These are phyloP conservation scores for Aspergillus sp. DNA, from an alignment of 2,329 filamentous ascomycete species.

Conservation along the genomic window DNA sequence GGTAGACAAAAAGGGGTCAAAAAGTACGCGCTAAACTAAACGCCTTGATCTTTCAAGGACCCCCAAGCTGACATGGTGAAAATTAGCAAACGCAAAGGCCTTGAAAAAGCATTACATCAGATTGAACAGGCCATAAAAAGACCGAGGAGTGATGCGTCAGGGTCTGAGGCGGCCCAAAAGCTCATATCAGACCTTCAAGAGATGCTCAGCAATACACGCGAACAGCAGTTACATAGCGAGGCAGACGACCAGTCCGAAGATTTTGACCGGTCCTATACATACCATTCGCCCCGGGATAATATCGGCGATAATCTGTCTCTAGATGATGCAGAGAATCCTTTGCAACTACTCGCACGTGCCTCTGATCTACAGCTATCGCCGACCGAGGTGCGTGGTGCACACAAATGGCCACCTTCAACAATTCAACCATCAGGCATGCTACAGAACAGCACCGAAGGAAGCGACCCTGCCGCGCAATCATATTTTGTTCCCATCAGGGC, in stretches of 20 bases:
- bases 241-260: conserved; percentile 37
- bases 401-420: conserved; percentile 27
- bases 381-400: conserved; percentile 26
- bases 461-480: conserved; percentile 49
- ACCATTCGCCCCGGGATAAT: conserved; percentile 26
- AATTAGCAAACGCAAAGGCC: conserved; percentile 69
- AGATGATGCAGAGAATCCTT: conserved; percentile 73
- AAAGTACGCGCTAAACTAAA: conserved; percentile 54
- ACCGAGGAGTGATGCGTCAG: conserved; percentile 50
- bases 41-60: background rate
- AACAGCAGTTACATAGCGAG: conserved; percentile 35
- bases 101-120: conserved; percentile 73
- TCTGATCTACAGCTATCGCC: conserved; percentile 66
- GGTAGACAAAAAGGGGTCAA: conserved; percentile 75
- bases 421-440: conserved; percentile 42
- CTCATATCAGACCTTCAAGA: conserved; percentile 50
- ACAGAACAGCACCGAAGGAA: conserved; percentile 10
- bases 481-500: conserved; percentile 69
- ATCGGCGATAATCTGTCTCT: conserved; percentile 59
- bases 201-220: conserved; percentile 53
- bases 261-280: conserved; percentile 20
- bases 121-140: conserved; percentile 69
- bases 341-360: conserved; percentile 71
- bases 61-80: conserved; percentile 12
- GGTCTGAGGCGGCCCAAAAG: conserved; percentile 47